A percentile compares a stretch with the other conserved stretches of the same genome.
Conservation (phyloP, 2,329 filamentous ascomycete genomes). For the Colletotrichum ledebouriae region DNA sequence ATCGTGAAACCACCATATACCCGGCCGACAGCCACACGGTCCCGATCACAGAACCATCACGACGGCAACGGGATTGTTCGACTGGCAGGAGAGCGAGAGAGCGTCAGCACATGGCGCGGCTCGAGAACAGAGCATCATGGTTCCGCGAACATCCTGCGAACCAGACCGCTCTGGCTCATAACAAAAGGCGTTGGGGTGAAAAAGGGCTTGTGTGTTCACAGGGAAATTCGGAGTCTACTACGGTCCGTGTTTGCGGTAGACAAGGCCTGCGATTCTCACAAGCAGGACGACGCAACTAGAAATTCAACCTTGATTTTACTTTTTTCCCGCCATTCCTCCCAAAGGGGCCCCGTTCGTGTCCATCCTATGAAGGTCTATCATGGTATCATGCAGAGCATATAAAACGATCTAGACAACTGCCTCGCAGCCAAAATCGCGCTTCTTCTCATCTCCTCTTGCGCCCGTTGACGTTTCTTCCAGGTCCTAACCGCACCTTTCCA, state of each 20-base stretch:
- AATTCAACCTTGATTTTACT: constrained; percentile 28
- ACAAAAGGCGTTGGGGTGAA: constrained; percentile 34
- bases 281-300: constrained; percentile 24
- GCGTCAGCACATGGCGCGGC: background rate
- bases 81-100: constrained; percentile 3
- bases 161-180: constrained; percentile 23
- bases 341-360: constrained; percentile 8
- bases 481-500: constrained; percentile 83
- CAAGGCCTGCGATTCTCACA: constrained; percentile 11
- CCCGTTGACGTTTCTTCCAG: constrained; percentile 84
- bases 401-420: constrained; percentile 26
- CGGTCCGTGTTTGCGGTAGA: constrained; percentile 30
- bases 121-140: constrained; percentile 8
- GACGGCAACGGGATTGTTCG: constrained; percentile 14
- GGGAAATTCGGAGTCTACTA: constrained; percentile 35
- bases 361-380: constrained; percentile 34
- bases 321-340: constrained; percentile 25
- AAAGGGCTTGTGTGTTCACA: constrained; percentile 37
- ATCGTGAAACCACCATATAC: constrained; percentile 12
- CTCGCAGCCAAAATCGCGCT: background rate
- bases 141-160: background rate
- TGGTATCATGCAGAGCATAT: constrained; percentile 43
- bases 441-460: constrained; percentile 23
- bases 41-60: constrained; percentile 15
- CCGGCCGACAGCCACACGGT: constrained; percentile 15